phyloP scores from a whole-genome alignment of 805 yeast species.

The Starmerella bacillaris region DNA sequence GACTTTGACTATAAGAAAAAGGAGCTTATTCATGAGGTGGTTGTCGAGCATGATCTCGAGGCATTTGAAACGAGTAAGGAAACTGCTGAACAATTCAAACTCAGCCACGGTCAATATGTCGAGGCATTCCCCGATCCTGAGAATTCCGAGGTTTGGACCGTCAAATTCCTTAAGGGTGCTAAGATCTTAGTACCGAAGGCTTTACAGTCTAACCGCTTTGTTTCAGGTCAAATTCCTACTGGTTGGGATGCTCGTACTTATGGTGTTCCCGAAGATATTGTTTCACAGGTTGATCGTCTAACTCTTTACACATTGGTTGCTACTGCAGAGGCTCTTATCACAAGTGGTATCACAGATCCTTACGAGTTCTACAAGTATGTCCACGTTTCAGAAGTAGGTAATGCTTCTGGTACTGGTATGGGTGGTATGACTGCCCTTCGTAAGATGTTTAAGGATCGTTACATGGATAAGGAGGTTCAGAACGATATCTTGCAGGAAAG shows the following conservation, averaged over 20 bases:
- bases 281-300: conserved; percentile 88
- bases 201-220: conserved; percentile 35
- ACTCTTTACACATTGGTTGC: conserved; percentile 85
- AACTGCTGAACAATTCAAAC: conserved; percentile 86
- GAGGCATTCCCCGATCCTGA: conserved; percentile 79
- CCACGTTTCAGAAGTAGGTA: conserved; percentile 96
- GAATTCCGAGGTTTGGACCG: conserved; percentile 72
- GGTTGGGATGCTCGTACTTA: conserved; percentile 95
- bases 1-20: conserved; percentile 93
- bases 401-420: conserved; percentile 99
- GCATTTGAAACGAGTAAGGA: conserved; percentile 90
- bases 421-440: conserved; percentile 96
- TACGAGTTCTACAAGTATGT: conserved; percentile 96
- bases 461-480: conserved; percentile 82
- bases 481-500: conserved; percentile 96
- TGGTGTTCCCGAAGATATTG: conserved; percentile 87
- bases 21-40: conserved; percentile 84
- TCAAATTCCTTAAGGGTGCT: conserved; percentile 83
- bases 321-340: conserved; percentile 82
- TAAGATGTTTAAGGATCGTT: conserved; percentile 96
- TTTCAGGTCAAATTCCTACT: conserved; percentile 89
- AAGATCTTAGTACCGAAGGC: conserved; percentile 81
- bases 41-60: conserved; percentile 89
- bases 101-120: conserved; percentile 83
- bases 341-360: conserved; percentile 95